Percentiles rank a stretch among this genome's conserved stretches.
Conservation (phyloP, 331 rosid species). For the Rosa hybrid region DNA sequence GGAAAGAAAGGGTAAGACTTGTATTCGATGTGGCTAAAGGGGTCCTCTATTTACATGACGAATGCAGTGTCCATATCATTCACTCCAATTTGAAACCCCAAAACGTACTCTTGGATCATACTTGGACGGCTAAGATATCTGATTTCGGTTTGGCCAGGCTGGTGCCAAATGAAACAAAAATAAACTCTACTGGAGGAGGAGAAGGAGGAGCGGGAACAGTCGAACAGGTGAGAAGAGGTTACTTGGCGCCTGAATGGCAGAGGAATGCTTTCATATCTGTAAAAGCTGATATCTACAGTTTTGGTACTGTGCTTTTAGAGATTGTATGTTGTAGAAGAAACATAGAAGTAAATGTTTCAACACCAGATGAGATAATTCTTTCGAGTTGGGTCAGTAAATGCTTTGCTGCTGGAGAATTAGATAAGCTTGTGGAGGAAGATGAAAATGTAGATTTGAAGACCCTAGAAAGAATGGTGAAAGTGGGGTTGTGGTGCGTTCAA, state of each 20-base stretch:
- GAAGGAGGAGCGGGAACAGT: not conserved
- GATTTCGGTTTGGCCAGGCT: constrained; percentile 42
- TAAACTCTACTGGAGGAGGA: not conserved
- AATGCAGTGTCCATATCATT: constrained; percentile 28
- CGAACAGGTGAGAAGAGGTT: not conserved
- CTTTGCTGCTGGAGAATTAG: not conserved
- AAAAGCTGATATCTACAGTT: not conserved
- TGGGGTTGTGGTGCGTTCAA: not conserved
- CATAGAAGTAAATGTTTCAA: not conserved
- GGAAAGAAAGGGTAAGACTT: constrained; percentile 19
- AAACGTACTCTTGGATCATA: constrained; percentile 36
- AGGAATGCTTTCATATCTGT: not conserved
- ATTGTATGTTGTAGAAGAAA: not conserved
- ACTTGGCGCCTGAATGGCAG: not conserved
- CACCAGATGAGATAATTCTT: not conserved
- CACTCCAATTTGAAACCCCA: constrained; percentile 44
- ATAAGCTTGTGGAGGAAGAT: not conserved
- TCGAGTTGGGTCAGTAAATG: not conserved
- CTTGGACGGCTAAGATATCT: constrained; percentile 21
- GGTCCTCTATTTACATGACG: constrained; percentile 31
- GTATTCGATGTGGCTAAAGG: constrained; percentile 27
- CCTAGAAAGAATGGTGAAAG: not conserved
- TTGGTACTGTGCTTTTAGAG: not conserved
- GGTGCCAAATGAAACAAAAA: not conserved
- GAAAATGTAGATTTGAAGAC: not conserved